Evolutionary conservation across 495 filamentous ascomycete species (phyloP).

Genomic region (Talaromyces trachyspermus): DNA sequence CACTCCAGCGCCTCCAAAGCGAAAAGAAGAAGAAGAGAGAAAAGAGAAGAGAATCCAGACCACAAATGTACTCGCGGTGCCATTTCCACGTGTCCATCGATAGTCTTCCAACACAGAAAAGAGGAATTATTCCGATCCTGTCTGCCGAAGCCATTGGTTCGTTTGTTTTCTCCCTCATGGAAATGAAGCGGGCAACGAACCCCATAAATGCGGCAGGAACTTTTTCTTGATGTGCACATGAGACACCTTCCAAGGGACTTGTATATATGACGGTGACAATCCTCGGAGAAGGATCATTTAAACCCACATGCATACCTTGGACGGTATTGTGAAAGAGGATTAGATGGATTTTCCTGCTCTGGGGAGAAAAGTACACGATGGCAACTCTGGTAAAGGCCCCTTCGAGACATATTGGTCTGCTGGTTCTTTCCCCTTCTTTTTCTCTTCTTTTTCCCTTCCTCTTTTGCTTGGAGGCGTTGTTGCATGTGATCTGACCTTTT

Average conservation of each 20-base stretch:
- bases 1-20: slow-evolving; percentile 15
- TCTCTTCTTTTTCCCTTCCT: slow-evolving; percentile 19
- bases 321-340: too few relatives aligned
- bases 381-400: slow-evolving; percentile 2
- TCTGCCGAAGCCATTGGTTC: slow-evolving; percentile 44
- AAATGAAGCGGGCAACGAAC: slow-evolving; percentile 38
- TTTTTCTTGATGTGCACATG: slow-evolving; percentile 21
- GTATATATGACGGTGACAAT: not conserved
- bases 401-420: slow-evolving; percentile 6
- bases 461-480: slow-evolving; percentile 14
- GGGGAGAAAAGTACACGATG: too few relatives aligned
- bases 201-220: slow-evolving; percentile 30
- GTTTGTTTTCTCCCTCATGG: slow-evolving; percentile 31
- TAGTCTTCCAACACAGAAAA: slow-evolving; percentile 6
- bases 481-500: slow-evolving; percentile 54
- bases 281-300: too few relatives aligned
- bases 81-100: slow-evolving; percentile 7
- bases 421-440: too few relatives aligned
- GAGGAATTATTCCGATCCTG: too few relatives aligned
- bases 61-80: slow-evolving; percentile 7
- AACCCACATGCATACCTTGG: not conserved
- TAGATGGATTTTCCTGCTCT: too few relatives aligned
- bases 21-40: not conserved
- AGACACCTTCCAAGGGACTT: not conserved
- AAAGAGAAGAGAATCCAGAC: too few relatives aligned